Evolutionary conservation across 192 early-diverging fungal genomes (phyloP).

Genomic region (Entomortierella lignicola): DNA sequence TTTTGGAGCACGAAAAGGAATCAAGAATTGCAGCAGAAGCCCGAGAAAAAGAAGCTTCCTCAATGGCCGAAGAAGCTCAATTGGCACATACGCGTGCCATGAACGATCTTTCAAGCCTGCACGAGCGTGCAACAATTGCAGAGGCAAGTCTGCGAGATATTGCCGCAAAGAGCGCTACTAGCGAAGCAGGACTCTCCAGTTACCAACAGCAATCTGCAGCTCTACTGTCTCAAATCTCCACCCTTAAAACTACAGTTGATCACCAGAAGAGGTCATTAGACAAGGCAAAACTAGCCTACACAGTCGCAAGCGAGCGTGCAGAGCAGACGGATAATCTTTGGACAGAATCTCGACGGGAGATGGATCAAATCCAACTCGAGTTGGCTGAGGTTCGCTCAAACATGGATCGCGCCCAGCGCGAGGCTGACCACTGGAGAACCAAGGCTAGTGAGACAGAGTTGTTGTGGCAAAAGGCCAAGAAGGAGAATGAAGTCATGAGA

Average conservation of each 20-base stretch:
- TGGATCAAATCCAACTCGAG: constrained; percentile 47
- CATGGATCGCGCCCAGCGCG: constrained; percentile 50
- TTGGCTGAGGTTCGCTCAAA: constrained; percentile 43
- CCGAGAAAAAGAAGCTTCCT: constrained; percentile 56
- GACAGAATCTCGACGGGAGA: constrained; percentile 55
- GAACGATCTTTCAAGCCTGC: constrained; percentile 55
- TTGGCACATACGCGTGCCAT: constrained; percentile 61
- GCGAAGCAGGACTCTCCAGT: constrained; percentile 46
- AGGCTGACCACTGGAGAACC: constrained; percentile 49
- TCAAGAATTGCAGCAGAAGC: constrained; percentile 59
- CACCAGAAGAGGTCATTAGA: constrained; percentile 59
- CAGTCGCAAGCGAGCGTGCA: constrained; percentile 54
- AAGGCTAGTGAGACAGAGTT: constrained; percentile 54
- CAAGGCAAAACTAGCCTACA: constrained; percentile 52
- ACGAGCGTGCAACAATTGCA: constrained; percentile 54
- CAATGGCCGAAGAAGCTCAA: constrained; percentile 62
- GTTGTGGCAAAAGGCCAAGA: constrained; percentile 54
- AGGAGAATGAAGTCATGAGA: constrained; percentile 54
- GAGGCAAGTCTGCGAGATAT: constrained; percentile 57
- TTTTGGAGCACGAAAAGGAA: constrained; percentile 56
- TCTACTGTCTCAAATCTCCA: constrained; percentile 27
- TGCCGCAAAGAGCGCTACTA: constrained; percentile 40
- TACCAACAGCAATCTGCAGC: constrained; percentile 45
- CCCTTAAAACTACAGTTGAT: constrained; percentile 53
- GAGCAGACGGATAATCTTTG: constrained; percentile 55